These are phyloP conservation scores for Torulaspora globosa DNA, from an alignment of 1,139 yeast genomes.

Conservation along the genomic window DNA sequence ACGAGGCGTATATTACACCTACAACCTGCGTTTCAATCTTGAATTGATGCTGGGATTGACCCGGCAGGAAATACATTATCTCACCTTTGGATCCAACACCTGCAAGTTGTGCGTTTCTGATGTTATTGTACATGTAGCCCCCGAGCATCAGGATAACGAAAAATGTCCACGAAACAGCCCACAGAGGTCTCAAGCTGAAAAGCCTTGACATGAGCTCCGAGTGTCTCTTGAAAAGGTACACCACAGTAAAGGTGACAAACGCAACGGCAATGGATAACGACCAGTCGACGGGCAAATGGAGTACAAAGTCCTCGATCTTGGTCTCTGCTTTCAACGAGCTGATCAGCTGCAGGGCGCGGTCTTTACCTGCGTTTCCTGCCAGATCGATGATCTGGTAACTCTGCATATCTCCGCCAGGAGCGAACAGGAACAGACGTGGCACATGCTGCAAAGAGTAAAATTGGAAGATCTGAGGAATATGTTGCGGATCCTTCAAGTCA, in stretches of 20 bases:
- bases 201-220: constrained; percentile 35
- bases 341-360: constrained; percentile 26
- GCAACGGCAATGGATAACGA: constrained; percentile 47
- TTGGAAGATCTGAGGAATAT: constrained; percentile 50
- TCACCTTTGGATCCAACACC: constrained; percentile 54
- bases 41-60: constrained; percentile 68
- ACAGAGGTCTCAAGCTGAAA: constrained; percentile 46
- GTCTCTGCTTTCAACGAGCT: constrained; percentile 37
- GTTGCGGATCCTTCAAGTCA: constrained; percentile 55
- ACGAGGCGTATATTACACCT: constrained; percentile 56
- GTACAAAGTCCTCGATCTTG: constrained; percentile 43
- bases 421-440: constrained; percentile 68
- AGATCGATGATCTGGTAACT: constrained; percentile 23
- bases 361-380: constrained; percentile 22
- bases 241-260: constrained; percentile 31
- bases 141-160: constrained; percentile 69
- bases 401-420: constrained; percentile 47
- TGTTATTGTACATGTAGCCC: constrained; percentile 92
- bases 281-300: constrained; percentile 58
- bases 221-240: constrained; percentile 36
- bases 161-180: constrained; percentile 60
- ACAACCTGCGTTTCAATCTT: constrained; percentile 81
- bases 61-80: constrained; percentile 56
- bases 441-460: constrained; percentile 61
- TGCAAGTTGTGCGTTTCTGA: constrained; percentile 70